Evolutionary conservation across 2,329 filamentous ascomycete species (phyloP), one percentile per base, ranked within the genome.

Genomic region (Alternaria conjuncta): DNA sequence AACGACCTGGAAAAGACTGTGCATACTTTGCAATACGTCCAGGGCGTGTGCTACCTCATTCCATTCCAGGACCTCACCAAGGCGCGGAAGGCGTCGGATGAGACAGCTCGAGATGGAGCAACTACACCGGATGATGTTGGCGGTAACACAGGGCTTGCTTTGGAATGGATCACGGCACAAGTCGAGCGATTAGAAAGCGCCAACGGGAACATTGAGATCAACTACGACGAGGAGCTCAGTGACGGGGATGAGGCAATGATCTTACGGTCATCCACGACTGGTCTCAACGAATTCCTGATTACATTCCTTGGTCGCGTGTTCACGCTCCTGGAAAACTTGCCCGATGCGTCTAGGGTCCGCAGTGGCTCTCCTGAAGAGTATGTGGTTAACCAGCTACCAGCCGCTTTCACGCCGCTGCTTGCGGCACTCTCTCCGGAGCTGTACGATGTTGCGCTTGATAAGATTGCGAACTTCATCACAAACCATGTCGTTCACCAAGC

Each of bases 1-100:
- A 99, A 99, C 77, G 96, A 99, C 80, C 84, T 99, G 25, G 94
- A 96, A 77, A 99, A 99, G 85, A 98, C 96, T 0, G 88, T 97
- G 71, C 93, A 97, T 79, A 96, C 96, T 0, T 85, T 99, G 61
- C 93, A 94, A 70, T 97, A 97, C 78, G 96, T 99, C 61, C 95
- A 98, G 80, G 92, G 93, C 61, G 93, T 98, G 12, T 95, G 94
- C 63, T 98, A 97, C 83, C 97, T 95, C 74, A 96, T 99, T 56
- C 96, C 96, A 0, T 92, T 99, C 75, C 89, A 92, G 61, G 92
- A 96, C 64, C 83, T 99, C 55, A 90, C 92, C 8, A 87, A 89
- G 75, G 89, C 81, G 60, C 79, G 78, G 64, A 79, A 74, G 60
- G 68, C 61, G 25, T 61, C 51, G 12, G 65, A 61, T 23, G 64